Evolutionary conservation across 257 asterid species (phyloP), one percentile per base, ranked within the genome.

Genomic region (Eucommia ulmoides): DNA sequence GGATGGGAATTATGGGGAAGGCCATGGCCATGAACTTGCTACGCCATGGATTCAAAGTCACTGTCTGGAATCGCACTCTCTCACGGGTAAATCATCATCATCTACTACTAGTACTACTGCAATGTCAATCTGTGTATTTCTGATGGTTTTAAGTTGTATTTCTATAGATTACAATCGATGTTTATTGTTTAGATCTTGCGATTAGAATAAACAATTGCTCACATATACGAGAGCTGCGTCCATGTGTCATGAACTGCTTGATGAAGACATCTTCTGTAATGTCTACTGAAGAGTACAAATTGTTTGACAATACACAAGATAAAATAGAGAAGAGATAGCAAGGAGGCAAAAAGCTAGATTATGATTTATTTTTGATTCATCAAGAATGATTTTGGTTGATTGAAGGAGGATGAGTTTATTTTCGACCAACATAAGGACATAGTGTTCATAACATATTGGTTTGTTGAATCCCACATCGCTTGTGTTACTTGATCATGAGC

Each of bases 41-140:
- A 20, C 81, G 80, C 61, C 88, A 79, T 75, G 97, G 97, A 18
- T 88, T 79, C 44, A 88, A 88, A 79, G 70, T 88, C 72, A 88
- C 97, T 59, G 95, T 88, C 59, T 88, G 97, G 97, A 88, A 88
- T 61, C 95, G 97, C 75, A 84, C 94, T 61, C 80, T 77, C 25
- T 79, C 94, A 41, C 70, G 79, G 84, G 97, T 88, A 76, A 21
- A 7, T 12, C 14, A 19, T 23, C 8, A 20, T n/a, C 24, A 54
- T 46, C 38, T 38, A 9, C 33, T 17, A 14, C 9, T 12, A n/a
- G n/a, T n/a, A n/a, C n/a, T n/a, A n/a, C n/a, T n/a, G n/a, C n/a
- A n/a, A n/a, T n/a, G n/a, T n/a, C n/a, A n/a, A n/a, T n/a, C n/a
- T n/a, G n/a, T n/a, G n/a, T n/a, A n/a, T n/a, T n/a, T n/a, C n/a